Conservation (phyloP, 352 stramenopile species). For the Blastocystis sp. region DNA sequence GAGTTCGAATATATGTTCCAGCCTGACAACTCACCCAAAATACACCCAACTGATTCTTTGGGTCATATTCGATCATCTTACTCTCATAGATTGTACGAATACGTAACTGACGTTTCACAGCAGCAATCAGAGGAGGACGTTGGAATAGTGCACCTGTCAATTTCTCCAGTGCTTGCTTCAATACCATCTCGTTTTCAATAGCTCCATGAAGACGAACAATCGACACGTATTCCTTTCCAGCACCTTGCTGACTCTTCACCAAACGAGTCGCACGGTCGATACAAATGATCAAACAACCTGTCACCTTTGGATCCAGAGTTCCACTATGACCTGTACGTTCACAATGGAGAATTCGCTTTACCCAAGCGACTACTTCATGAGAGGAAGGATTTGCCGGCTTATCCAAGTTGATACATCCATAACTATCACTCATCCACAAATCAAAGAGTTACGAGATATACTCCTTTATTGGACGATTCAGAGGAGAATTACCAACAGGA, state of each 20-base stretch:
- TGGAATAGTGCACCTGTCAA: slow-evolving; percentile 99
- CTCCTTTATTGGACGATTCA: slow-evolving; percentile 90
- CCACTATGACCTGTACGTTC: slow-evolving; percentile 98
- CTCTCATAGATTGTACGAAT: slow-evolving; percentile 98
- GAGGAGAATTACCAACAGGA: slow-evolving; percentile 84
- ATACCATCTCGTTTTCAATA: slow-evolving; percentile 80
- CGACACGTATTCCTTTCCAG: slow-evolving; percentile 98
- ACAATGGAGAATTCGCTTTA: slow-evolving; percentile 96
- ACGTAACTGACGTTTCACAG: slow-evolving; percentile 96
- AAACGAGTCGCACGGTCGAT: slow-evolving; percentile 91
- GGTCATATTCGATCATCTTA: slow-evolving; percentile 97
- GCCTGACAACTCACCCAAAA: slow-evolving; percentile 82
- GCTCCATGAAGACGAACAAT: slow-evolving; percentile 92
- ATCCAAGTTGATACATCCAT: slow-evolving; percentile 99
- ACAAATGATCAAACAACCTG: slow-evolving; percentile 98
- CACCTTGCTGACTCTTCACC: slow-evolving; percentile 84
- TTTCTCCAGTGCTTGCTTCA: slow-evolving; percentile 91
- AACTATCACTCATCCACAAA: slow-evolving; percentile 67
- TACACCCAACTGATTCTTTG: slow-evolving; percentile 89
- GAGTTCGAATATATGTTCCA: slow-evolving; percentile 97
- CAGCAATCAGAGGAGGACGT: slow-evolving; percentile 94
- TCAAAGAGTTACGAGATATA: slow-evolving; percentile 77
- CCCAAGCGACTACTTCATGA: slow-evolving; percentile 99
- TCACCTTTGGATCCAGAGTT: slow-evolving; percentile 99
- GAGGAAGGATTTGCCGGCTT: slow-evolving; percentile 97